Percentiles rank a stretch among this genome's conserved stretches.
These are phyloP conservation scores for Xylaria polymorpha DNA, from an alignment of 2,329 filamentous ascomycete genomes.

Conservation along the genomic window DNA sequence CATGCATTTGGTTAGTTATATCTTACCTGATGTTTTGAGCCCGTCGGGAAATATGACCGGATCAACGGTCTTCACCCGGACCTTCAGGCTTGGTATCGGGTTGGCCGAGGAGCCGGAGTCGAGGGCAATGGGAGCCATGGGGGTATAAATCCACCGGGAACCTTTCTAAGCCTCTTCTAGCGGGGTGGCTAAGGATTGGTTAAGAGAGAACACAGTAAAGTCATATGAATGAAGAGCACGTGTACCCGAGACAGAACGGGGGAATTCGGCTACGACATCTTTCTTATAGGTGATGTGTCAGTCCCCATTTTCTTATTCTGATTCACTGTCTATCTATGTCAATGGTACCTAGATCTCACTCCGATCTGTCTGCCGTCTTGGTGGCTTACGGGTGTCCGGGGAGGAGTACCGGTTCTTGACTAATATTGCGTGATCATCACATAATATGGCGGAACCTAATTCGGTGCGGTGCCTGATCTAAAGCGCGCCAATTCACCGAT, in stretches of 20 bases:
- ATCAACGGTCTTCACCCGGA: slow-evolving; percentile 43
- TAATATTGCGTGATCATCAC: slow-evolving; percentile 41
- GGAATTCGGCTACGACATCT: slow-evolving; percentile 8
- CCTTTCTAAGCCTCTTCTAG: slow-evolving; percentile 1
- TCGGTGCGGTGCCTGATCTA: slow-evolving; percentile 12
- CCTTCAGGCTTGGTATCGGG: slow-evolving; percentile 42
- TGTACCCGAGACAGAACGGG: slow-evolving; percentile 21
- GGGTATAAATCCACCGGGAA: slow-evolving; percentile 7
- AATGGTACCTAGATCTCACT: slow-evolving; percentile 11
- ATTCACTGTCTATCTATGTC: not conserved
- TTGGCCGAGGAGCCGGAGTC: slow-evolving; percentile 40
- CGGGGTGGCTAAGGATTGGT: not conserved
- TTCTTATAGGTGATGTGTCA: slow-evolving; percentile 27
- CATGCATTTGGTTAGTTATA: not conserved
- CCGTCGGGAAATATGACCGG: slow-evolving; percentile 70
- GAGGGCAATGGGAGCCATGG: slow-evolving; percentile 48
- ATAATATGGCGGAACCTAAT: slow-evolving; percentile 35
- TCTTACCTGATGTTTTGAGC: slow-evolving; percentile 63
- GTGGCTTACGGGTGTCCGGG: slow-evolving; percentile 5
- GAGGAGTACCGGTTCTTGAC: slow-evolving; percentile 16
- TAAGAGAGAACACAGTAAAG: slow-evolving; percentile 6
- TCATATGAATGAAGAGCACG: slow-evolving; percentile 21
- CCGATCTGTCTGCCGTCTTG: slow-evolving; percentile 20
- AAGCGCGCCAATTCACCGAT: slow-evolving; percentile 10
- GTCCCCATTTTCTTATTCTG: slow-evolving; percentile 33